Percentiles rank a stretch among this genome's conserved stretches.
These are phyloP conservation scores for Phytophthora kernoviae DNA, from an alignment of 352 stramenopile genomes.

Conservation along the genomic window DNA sequence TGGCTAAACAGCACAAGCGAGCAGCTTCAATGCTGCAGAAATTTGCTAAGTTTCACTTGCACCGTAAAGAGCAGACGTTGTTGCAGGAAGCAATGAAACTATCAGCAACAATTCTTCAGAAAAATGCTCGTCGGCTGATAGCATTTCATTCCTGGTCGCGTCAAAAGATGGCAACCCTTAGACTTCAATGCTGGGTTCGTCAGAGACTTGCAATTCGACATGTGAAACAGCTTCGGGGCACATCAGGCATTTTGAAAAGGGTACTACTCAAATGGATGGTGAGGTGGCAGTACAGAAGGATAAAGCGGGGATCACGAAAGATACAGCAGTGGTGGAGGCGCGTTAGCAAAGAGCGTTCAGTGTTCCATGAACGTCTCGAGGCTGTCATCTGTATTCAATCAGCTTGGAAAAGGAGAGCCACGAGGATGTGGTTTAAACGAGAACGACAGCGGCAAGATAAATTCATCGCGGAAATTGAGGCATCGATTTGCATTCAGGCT, in stretches of 20 bases:
- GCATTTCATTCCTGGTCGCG: constrained; percentile 4
- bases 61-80: constrained; percentile 42
- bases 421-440: constrained; percentile 16
- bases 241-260: constrained; percentile 11
- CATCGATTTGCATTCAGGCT: constrained; percentile 53
- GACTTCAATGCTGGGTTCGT: constrained; percentile 52
- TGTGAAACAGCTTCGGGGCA: constrained; percentile 12
- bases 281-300: constrained; percentile 20
- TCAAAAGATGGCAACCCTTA: constrained; percentile 16
- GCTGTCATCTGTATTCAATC: constrained; percentile 56
- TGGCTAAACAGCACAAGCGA: neutral
- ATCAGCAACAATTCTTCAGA: constrained; percentile 58
- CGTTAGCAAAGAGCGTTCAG: constrained; percentile 15
- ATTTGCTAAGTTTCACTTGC: constrained; percentile 45
- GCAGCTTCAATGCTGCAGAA: constrained; percentile 39
- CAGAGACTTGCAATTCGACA: constrained; percentile 14
- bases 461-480: constrained; percentile 37
- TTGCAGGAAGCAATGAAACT: constrained; percentile 38
- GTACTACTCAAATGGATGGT: constrained; percentile 29
- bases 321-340: constrained; percentile 64
- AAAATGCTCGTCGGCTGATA: constrained; percentile 42
- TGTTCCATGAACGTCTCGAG: constrained; percentile 33
- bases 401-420: constrained; percentile 35
- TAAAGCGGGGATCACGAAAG: constrained; percentile 2
- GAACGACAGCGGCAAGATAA: constrained; percentile 23